Percentiles rank a stretch among this genome's conserved stretches.
Conservation (phyloP, 108 stramenopile species). For the Parmales sp. region DNA sequence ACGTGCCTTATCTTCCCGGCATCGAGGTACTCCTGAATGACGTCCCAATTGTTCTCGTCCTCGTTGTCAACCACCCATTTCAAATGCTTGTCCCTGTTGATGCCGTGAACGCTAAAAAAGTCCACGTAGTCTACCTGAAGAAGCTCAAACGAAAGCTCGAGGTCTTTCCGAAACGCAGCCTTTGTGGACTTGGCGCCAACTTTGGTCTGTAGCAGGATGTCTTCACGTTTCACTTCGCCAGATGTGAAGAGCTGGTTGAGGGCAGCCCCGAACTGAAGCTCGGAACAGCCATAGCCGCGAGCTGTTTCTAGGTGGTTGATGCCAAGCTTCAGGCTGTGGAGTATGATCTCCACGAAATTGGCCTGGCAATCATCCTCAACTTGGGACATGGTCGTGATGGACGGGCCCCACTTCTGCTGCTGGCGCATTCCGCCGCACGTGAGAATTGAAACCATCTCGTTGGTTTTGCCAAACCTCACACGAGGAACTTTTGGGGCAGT, state of each 20-base stretch:
- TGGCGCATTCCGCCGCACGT: constrained; percentile 83
- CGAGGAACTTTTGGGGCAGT: too few relatives aligned
- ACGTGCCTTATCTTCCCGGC: constrained; percentile 31
- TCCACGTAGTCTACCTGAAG: constrained; percentile 72
- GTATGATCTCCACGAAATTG: constrained; percentile 55
- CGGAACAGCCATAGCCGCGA: constrained; percentile 59
- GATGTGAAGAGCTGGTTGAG: constrained; percentile 51
- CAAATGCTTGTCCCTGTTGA: constrained; percentile 42
- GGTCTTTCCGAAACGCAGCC: constrained; percentile 36
- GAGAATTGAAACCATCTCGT: constrained; percentile 69
- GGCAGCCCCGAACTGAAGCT: constrained; percentile 64
- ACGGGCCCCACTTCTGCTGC: constrained; percentile 66
- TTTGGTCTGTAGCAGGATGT: constrained; percentile 83
- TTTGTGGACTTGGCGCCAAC: constrained; percentile 31
- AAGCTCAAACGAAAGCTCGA: constrained; percentile 42
- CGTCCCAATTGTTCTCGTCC: not conserved
- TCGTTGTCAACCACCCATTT: constrained; percentile 11
- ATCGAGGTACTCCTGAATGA: not conserved
- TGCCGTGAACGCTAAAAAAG: constrained; percentile 72
- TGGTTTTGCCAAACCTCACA: constrained; percentile 73
- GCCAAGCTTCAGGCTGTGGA: constrained; percentile 55
- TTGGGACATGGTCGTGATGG: constrained; percentile 21
- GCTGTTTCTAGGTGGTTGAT: constrained; percentile 89
- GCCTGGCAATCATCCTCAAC: constrained; percentile 57
- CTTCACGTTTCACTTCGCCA: constrained; percentile 55